Conservation (phyloP, 2,329 filamentous ascomycete genomes). For the Hawksworthiomyces lignivorus region DNA sequence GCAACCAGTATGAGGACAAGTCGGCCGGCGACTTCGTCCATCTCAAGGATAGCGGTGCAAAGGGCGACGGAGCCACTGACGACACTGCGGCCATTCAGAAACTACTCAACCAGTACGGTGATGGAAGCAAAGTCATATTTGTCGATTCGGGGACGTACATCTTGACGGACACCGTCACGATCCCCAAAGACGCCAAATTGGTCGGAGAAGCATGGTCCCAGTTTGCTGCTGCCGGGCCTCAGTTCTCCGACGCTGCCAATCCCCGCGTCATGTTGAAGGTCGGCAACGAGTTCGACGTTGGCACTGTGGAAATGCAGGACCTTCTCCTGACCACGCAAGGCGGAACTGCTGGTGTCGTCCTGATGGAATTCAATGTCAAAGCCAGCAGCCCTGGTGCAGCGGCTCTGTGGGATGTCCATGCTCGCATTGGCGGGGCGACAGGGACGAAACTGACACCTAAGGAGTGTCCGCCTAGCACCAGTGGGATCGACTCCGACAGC, state of each 20-base stretch:
- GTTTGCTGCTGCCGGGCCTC: slow-evolving; percentile 49
- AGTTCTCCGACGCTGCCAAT: slow-evolving; percentile 45
- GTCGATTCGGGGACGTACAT: slow-evolving; percentile 20
- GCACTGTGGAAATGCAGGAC: slow-evolving; percentile 61
- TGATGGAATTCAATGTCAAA: slow-evolving; percentile 65
- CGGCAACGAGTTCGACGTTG: slow-evolving; percentile 50
- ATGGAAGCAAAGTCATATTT: slow-evolving; percentile 26
- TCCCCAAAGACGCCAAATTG: slow-evolving; percentile 55
- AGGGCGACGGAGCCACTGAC: slow-evolving; percentile 12
- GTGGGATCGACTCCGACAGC: slow-evolving; percentile 35
- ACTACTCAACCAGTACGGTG: slow-evolving; percentile 30
- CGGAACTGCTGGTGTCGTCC: slow-evolving; percentile 57
- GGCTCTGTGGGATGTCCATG: slow-evolving; percentile 66
- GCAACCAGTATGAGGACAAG: slow-evolving; percentile 11
- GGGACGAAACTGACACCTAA: slow-evolving; percentile 57
- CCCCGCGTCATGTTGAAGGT: slow-evolving; percentile 58
- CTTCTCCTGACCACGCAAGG: slow-evolving; percentile 43
- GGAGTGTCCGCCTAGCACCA: slow-evolving; percentile 50
- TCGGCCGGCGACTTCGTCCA: slow-evolving; percentile 8
- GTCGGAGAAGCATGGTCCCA: slow-evolving; percentile 64
- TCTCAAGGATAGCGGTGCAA: slow-evolving; percentile 10
- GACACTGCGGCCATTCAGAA: slow-evolving; percentile 39
- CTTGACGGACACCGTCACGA: slow-evolving; percentile 40
- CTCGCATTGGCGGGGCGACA: slow-evolving; percentile 60
- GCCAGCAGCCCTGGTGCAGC: slow-evolving; percentile 44